Percentiles rank a stretch among this genome's conserved stretches.
Evolutionary conservation across 2,329 filamentous ascomycete species (phyloP).

Genomic region (Apiospora arundinis): DNA sequence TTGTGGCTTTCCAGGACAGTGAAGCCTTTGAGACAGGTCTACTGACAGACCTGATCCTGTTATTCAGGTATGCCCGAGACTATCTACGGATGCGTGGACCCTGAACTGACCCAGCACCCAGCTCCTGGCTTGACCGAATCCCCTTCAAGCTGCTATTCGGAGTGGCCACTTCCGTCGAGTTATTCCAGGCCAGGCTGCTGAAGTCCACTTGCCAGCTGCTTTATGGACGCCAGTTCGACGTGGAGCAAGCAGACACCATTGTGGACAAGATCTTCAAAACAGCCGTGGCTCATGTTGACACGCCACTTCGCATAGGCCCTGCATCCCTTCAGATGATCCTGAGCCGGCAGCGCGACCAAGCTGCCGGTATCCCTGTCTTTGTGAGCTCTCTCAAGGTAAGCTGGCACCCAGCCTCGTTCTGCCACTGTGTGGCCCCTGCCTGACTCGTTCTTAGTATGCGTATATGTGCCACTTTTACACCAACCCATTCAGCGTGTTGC

Average conservation of each 20-base stretch:
- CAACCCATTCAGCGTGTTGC: conserved; percentile 73
- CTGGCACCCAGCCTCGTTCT: neutral
- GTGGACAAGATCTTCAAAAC: conserved; percentile 75
- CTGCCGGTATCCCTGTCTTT: conserved; percentile 77
- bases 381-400: conserved; percentile 71
- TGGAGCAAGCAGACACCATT: conserved; percentile 73
- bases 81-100: neutral
- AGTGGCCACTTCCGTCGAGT: conserved; percentile 80
- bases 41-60: conserved; percentile 72
- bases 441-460: conserved; percentile 63
- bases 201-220: conserved; percentile 72
- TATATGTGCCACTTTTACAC: conserved; percentile 89
- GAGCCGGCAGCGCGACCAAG: conserved; percentile 77
- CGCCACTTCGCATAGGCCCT: conserved; percentile 68
- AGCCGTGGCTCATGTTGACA: conserved; percentile 64
- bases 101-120: conserved; percentile 23
- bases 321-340: conserved; percentile 67
- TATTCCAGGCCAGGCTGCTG: conserved; percentile 76
- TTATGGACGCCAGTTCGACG: conserved; percentile 76
- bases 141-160: conserved; percentile 80
- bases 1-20: conserved; percentile 80
- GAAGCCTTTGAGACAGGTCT: conserved; percentile 79
- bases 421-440: conserved; percentile 20
- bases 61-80: conserved; percentile 61
- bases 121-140: conserved; percentile 75